Percentiles rank a stretch among this genome's conserved stretches.
These are phyloP conservation scores for Westerdykella ornata DNA, from an alignment of 2,329 filamentous ascomycete genomes.

Conservation along the genomic window DNA sequence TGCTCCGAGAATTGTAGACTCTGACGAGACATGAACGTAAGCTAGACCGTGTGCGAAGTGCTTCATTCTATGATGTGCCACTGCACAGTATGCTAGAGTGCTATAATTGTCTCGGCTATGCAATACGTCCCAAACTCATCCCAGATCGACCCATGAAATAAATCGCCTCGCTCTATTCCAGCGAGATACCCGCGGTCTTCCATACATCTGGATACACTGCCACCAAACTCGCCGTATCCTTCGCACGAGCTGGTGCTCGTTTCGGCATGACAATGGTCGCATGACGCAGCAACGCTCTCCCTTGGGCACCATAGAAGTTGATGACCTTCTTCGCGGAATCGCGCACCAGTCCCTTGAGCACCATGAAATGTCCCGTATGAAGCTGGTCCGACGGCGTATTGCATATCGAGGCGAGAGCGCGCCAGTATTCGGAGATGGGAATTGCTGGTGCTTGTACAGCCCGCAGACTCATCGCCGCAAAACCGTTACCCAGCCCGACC, in stretches of 20 bases:
- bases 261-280: constrained; percentile 69
- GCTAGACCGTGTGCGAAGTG: too few relatives aligned
- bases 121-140: too few relatives aligned
- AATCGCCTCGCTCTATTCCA: background rate
- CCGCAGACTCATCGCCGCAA: constrained; percentile 71
- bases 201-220: constrained; percentile 27
- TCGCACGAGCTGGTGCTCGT: constrained; percentile 21
- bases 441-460: constrained; percentile 62
- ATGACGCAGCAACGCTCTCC: constrained; percentile 60
- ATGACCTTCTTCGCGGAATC: constrained; percentile 70
- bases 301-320: constrained; percentile 71
- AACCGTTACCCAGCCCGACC: constrained; percentile 77
- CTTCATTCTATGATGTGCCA: too few relatives aligned
- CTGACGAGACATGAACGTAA: too few relatives aligned
- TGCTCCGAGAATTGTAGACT: too few relatives aligned
- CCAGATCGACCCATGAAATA: too few relatives aligned
- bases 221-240: constrained; percentile 25
- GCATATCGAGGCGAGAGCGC: constrained; percentile 64
- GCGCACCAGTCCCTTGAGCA: constrained; percentile 49
- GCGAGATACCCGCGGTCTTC: constrained; percentile 21
- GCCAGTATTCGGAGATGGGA: constrained; percentile 79
- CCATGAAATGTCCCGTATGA: constrained; percentile 43
- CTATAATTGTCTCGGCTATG: too few relatives aligned
- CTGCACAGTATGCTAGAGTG: too few relatives aligned
- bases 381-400: constrained; percentile 58